Evolutionary conservation across 176 grass and related monocot species (phyloP).

Genomic region (Rhynchospora pubera): DNA sequence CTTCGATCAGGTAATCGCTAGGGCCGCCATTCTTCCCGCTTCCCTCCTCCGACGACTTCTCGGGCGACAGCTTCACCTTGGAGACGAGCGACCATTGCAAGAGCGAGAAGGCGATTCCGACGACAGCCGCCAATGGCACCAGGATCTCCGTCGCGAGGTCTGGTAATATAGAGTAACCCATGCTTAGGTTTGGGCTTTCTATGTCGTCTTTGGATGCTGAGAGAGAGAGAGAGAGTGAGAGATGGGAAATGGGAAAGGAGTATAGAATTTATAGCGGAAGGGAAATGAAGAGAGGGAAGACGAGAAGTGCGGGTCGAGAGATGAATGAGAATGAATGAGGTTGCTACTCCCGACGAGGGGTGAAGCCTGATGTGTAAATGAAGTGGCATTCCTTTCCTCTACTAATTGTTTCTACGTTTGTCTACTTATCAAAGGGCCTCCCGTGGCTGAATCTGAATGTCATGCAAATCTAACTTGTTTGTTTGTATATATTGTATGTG

Average conservation of each 20-base stretch:
- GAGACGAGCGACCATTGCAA: slow-evolving; percentile 71
- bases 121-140: slow-evolving; percentile 49
- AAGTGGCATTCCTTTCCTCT: neutral
- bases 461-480: too few species aligned
- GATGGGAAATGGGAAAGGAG: neutral
- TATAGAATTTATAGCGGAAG: neutral
- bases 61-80: slow-evolving; percentile 52
- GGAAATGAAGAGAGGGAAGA: neutral
- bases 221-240: neutral
- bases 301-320: neutral
- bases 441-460: neutral
- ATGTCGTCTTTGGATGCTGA: neutral
- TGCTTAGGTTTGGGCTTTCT: neutral
- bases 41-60: slow-evolving; percentile 6
- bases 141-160: slow-evolving; percentile 63
- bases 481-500: too few species aligned
- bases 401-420: neutral
- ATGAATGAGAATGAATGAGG: slow-evolving; percentile 8
- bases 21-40: slow-evolving; percentile 35
- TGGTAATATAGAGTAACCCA: slow-evolving; percentile 52
- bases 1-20: slow-evolving; percentile 56
- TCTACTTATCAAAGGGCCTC: neutral
- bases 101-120: slow-evolving; percentile 72
- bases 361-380: neutral
- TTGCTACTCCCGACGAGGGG: neutral